Evolutionary conservation across 805 yeast genomes (phyloP).

Genomic region (Candida sphagnicola): DNA sequence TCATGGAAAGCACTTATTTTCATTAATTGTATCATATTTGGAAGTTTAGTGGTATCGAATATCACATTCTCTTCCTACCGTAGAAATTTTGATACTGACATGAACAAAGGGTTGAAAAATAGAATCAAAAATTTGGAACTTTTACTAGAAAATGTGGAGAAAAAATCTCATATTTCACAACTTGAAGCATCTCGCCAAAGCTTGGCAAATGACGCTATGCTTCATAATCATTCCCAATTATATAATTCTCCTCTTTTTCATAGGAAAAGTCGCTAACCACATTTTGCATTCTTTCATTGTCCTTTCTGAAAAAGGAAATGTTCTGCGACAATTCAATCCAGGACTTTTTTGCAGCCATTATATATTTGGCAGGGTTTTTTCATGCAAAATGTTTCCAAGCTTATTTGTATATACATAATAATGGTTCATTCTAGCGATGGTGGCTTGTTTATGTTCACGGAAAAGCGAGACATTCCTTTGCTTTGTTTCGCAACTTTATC

Average conservation of each 20-base stretch:
- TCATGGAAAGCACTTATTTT: conserved; percentile 63
- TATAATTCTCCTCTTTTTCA: no score
- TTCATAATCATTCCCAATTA: background rate
- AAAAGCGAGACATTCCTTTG: conserved; percentile 11
- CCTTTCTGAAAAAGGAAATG: background rate
- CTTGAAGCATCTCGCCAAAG: no score
- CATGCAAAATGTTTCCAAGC: no score
- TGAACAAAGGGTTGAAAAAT: conserved; percentile 12
- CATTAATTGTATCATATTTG: conserved; percentile 42
- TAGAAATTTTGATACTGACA: conserved; percentile 1
- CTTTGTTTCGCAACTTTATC: conserved; percentile 24
- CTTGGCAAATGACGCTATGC: no score
- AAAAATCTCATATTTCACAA: background rate
- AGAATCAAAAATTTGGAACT: conserved; percentile 7
- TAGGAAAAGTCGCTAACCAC: background rate
- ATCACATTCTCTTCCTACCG: conserved; percentile 41
- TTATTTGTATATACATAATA: no score
- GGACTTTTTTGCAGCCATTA: background rate
- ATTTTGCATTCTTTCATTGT: background rate
- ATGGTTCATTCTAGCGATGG: no score
- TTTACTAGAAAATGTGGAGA: background rate
- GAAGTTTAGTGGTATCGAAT: conserved; percentile 50
- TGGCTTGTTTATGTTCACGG: conserved; percentile 12
- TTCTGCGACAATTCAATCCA: background rate
- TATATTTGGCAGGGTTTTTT: background rate